Conservation (phyloP, 75 land plant genomes). For the Isoetes taiwanensis region DNA sequence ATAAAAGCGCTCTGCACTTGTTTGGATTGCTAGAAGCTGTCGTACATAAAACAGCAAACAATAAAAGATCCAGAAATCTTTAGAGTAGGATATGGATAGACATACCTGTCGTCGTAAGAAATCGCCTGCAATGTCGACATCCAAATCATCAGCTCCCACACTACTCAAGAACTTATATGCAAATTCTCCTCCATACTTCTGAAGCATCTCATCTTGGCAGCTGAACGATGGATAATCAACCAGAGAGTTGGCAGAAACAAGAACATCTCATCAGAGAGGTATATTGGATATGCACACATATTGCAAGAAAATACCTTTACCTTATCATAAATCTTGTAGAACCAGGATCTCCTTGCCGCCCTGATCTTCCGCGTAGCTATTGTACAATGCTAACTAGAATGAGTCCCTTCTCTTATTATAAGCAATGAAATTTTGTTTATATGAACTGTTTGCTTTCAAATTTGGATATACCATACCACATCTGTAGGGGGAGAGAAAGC, state of each 20-base stretch:
- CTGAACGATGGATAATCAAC: no score
- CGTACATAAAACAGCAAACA: no score
- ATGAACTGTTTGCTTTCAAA: no score
- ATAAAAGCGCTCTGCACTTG: conserved; percentile 77
- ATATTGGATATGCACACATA: no score
- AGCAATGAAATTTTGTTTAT: no score
- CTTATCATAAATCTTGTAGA: conserved; percentile 99
- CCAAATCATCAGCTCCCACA: conserved; percentile 50
- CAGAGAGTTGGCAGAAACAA: no score
- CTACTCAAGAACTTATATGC: conserved; percentile 64
- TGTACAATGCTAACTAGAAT: neutral
- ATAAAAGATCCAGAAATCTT: no score
- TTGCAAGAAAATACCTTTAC: conserved; percentile 24
- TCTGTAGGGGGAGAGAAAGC: neutral
- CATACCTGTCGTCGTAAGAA: conserved; percentile 55
- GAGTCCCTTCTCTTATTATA: neutral
- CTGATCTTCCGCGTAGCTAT: conserved; percentile 97
- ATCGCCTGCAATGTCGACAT: conserved; percentile 61
- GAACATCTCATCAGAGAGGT: no score
- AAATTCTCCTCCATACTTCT: conserved; percentile 83
- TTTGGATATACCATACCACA: no score
- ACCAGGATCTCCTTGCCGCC: conserved; percentile 98
- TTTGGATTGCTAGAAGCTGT: conserved; percentile 63
- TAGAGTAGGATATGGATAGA: neutral
- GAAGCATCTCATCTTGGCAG: conserved; percentile 90